These are phyloP conservation scores for Mycena vulgaris DNA, from an alignment of 768 basidiomycete species.

Conservation along the genomic window DNA sequence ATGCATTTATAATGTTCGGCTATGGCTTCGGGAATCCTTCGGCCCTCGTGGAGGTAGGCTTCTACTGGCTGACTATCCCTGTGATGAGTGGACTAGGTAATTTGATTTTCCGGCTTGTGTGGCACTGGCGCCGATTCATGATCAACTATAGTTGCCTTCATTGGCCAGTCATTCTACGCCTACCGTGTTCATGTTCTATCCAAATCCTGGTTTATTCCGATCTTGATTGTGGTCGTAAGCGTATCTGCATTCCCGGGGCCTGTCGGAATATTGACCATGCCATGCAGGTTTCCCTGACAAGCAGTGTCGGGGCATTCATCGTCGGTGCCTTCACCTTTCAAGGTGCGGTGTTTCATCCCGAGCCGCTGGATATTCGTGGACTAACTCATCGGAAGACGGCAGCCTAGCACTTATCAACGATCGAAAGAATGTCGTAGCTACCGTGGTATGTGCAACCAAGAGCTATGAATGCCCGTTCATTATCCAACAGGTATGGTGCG, in stretches of 20 bases:
- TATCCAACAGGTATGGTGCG: not conserved
- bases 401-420: not conserved
- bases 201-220: not conserved
- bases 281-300: not conserved
- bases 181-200: not conserved
- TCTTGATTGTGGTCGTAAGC: not conserved
- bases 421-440: not conserved
- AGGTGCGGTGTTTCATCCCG: not conserved
- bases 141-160: not conserved
- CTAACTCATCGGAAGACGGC: not conserved
- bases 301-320: not conserved
- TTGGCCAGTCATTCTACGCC: conserved; percentile 7
- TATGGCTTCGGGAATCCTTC: conserved; percentile 38
- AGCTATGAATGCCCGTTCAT: not conserved
- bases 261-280: not conserved
- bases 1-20: conserved; percentile 41
- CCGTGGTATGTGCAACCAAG: not conserved
- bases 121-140: too few species aligned
- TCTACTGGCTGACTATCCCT: conserved; percentile 7
- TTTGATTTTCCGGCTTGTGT: not conserved
- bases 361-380: too few species aligned
- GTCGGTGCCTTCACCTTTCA: not conserved
- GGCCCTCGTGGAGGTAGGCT: conserved; percentile 31
- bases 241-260: not conserved
- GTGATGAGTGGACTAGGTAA: not conserved